Base-by-base conservation (phyloP, 768 basidiomycete species). In the Tylopilus balloui region DNA sequence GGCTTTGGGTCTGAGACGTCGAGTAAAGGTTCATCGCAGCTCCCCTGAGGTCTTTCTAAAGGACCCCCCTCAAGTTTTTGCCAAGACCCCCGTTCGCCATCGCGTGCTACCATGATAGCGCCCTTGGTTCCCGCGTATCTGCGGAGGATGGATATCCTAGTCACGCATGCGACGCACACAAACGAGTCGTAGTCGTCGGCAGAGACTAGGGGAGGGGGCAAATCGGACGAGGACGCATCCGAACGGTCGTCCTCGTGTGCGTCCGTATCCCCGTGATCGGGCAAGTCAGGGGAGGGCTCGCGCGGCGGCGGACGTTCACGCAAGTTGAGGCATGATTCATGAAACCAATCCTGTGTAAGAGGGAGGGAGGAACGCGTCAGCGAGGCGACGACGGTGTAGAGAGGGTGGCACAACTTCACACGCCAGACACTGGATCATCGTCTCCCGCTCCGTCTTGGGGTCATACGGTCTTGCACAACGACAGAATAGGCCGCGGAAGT, bases 381-480 rank as follows among this genome's bases (percentile, higher is more conserved):
- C 9, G 15, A 37, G 23, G 4, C 5, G 24, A 19, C 17, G 15
- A 21, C 7, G 21, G 4, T 14, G 17, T 10, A 15, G 28, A 27
- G 2, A 23, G 4, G 21, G 21, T n/a, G 41, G 5, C 24, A 51
- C 48, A 55, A 91, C 89, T 77, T 92, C 90, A 67, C 90, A 92
- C 15, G 81, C 72, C 45, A 92, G 68, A 64, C 90, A 92, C 69
- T 92, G 90, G 25, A 92, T 84, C 90, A 92, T 92, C 3, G 88
- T 86, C 69, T 92, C 90, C 51, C 65, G 67, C 68, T 92, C 90
- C 17, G 71, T 80, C 56, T 77, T 76, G 25, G 86, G 77, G 61
- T 92, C 83, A 59, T 92, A 92, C 35, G 77, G 65, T 53, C 78
- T 68, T 36, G 78, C 76, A 63, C 90, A 92, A 25, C 90, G 76